Percentiles rank a stretch among this genome's conserved stretches.
Evolutionary conservation across 2,329 filamentous ascomycete species (phyloP).

Genomic region (Epichloe sylvatica): DNA sequence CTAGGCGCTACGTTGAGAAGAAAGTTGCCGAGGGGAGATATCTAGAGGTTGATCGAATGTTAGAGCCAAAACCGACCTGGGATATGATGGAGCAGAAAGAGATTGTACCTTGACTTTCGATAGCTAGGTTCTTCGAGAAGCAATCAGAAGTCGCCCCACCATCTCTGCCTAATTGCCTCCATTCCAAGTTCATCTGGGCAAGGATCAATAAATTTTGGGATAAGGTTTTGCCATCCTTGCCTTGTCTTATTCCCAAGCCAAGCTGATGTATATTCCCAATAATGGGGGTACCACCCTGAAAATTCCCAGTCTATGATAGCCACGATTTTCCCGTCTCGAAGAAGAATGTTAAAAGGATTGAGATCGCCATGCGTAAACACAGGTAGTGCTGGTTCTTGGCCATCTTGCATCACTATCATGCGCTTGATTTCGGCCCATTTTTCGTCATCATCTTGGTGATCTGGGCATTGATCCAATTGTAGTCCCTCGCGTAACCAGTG

Average conservation of each 20-base stretch:
- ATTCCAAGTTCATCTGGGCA: conserved; percentile 24
- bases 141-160: conserved; percentile 15
- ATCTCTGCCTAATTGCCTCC: conserved; percentile 25
- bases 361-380: conserved; percentile 35
- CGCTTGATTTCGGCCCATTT: conserved; percentile 17
- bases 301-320: conserved; percentile 28
- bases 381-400: conserved; percentile 18
- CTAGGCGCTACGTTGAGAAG: conserved; percentile 20
- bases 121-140: background rate
- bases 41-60: conserved; percentile 1
- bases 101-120: conserved; percentile 6
- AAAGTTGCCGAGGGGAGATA: conserved; percentile 18
- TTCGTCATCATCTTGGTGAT: conserved; percentile 6
- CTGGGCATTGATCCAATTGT: conserved; percentile 9
- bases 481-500: conserved; percentile 17
- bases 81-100: conserved; percentile 16
- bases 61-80: conserved; percentile 17
- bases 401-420: conserved; percentile 23
- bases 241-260: conserved; percentile 10
- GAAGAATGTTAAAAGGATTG: conserved; percentile 28
- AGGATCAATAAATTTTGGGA: conserved; percentile 23
- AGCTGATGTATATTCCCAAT: conserved; percentile 21
- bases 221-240: conserved; percentile 23
- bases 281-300: conserved; percentile 19
- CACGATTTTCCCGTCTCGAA: conserved; percentile 25